Conservation (phyloP, 176 grass and related monocot genomes). For the Tillandsia fasciculata region DNA sequence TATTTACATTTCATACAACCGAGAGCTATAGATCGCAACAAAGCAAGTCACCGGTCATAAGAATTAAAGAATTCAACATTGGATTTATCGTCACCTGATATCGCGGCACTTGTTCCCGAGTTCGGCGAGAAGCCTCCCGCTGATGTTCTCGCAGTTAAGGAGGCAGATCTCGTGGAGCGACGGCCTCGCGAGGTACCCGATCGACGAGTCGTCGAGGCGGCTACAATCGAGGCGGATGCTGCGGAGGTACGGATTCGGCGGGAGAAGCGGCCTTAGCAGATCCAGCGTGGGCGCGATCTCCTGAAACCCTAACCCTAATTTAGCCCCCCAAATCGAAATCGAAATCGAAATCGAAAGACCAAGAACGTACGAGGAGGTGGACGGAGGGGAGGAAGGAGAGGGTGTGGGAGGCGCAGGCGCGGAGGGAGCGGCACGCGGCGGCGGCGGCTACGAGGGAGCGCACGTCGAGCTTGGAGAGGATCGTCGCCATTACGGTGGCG, state of each 20-base stretch:
- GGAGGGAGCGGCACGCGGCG: slow-evolving; percentile 51
- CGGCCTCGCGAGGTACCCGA: slow-evolving; percentile 49
- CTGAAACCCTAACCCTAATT: slow-evolving; percentile 14
- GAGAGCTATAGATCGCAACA: too few species aligned
- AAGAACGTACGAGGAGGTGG: slow-evolving; percentile 47
- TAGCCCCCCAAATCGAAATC: not conserved
- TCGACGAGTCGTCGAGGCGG: slow-evolving; percentile 51
- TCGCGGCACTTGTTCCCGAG: slow-evolving; percentile 62
- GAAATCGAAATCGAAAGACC: not conserved
- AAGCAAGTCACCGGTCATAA: not conserved
- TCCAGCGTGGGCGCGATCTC: slow-evolving; percentile 53
- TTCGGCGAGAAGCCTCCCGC: slow-evolving; percentile 58
- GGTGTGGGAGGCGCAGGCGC: slow-evolving; percentile 43
- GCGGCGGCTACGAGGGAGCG: slow-evolving; percentile 65
- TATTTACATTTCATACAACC: too few species aligned
- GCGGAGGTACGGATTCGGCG: slow-evolving; percentile 48
- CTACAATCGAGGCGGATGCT: slow-evolving; percentile 74
- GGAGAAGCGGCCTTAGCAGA: slow-evolving; percentile 56
- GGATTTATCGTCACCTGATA: slow-evolving; percentile 48
- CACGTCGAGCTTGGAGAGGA: slow-evolving; percentile 84
- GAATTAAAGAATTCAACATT: too few species aligned
- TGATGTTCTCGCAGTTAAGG: slow-evolving; percentile 65
- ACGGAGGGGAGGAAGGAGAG: slow-evolving; percentile 68
- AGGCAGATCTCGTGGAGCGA: slow-evolving; percentile 65
- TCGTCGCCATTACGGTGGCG: slow-evolving; percentile 50